These are phyloP conservation scores for Silene vulgaris DNA, from an alignment of 179 eudicot species.

Conservation along the genomic window DNA sequence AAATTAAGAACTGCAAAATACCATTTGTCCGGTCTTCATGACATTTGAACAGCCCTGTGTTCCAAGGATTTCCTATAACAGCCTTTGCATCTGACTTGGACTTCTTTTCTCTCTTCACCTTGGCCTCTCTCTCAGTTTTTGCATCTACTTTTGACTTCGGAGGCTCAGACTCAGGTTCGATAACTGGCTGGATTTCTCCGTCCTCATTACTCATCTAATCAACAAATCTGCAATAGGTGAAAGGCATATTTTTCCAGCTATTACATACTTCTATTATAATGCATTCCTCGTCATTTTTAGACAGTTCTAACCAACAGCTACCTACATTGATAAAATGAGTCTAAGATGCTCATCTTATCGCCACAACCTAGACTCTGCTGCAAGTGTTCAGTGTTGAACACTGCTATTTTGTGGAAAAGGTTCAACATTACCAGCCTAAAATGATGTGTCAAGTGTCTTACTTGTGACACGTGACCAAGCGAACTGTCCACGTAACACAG, in stretches of 20 bases:
- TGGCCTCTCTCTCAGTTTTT: slow-evolving; percentile 15
- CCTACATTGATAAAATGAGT: not conserved
- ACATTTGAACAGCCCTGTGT: slow-evolving; percentile 37
- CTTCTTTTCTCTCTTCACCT: slow-evolving; percentile 16
- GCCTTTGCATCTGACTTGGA: slow-evolving; percentile 18
- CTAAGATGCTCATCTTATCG: slow-evolving; percentile 4
- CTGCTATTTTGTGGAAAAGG: no score
- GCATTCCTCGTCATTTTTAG: not conserved
- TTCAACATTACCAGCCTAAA: no score
- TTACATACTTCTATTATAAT: not conserved
- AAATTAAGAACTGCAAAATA: slow-evolving; percentile 8
- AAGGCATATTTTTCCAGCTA: no score
- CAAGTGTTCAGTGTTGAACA: not conserved
- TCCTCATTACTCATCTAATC: slow-evolving; percentile 23
- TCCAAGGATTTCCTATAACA: slow-evolving; percentile 34
- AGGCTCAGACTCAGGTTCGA: slow-evolving; percentile 24
- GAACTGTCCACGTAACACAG: not conserved
- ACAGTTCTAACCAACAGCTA: not conserved
- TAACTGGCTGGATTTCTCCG: slow-evolving; percentile 31
- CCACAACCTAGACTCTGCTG: not conserved
- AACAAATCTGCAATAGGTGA: not conserved
- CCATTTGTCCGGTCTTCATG: slow-evolving; percentile 37
- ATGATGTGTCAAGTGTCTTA: not conserved
- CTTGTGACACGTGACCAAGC: not conserved
- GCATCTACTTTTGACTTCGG: slow-evolving; percentile 14